A percentile compares a stretch with the other conserved stretches of the same genome.
Evolutionary conservation across 208 protist species (phyloP).

Genomic region (Crithidia mellificae): DNA sequence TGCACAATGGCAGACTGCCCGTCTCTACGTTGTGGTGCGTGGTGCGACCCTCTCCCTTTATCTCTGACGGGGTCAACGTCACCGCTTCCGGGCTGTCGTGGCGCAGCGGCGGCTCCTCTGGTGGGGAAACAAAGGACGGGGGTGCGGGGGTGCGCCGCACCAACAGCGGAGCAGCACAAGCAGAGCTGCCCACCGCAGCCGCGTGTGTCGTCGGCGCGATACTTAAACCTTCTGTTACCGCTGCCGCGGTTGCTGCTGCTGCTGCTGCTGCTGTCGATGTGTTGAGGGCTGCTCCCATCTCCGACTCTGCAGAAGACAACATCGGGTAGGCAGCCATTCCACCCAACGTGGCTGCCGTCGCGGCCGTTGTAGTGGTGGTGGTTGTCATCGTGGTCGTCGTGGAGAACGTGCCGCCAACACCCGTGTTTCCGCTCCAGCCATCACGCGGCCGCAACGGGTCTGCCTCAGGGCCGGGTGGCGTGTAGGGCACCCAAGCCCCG

Average conservation of each 20-base stretch:
- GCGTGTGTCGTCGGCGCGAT: too few species aligned
- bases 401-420: background rate
- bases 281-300: background rate
- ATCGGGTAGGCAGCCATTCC: too few species aligned
- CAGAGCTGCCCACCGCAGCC: too few species aligned
- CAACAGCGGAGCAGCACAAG: too few species aligned
- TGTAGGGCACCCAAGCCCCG: constrained; percentile 13
- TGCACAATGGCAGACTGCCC: too few species aligned
- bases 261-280: background rate
- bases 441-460: background rate
- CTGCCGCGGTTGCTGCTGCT: background rate
- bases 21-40: too few species aligned
- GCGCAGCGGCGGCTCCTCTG: too few species aligned
- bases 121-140: too few species aligned
- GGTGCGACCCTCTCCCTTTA: too few species aligned
- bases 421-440: background rate
- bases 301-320: background rate
- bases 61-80: too few species aligned
- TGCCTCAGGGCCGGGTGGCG: background rate
- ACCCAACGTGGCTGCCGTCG: background rate
- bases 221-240: background rate
- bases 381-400: background rate
- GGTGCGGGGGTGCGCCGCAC: too few species aligned
- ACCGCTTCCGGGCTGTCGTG: too few species aligned
- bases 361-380: background rate